These are phyloP conservation scores for Suhomyces wounanorum DNA, from an alignment of 1,139 yeast species.

Conservation along the genomic window DNA sequence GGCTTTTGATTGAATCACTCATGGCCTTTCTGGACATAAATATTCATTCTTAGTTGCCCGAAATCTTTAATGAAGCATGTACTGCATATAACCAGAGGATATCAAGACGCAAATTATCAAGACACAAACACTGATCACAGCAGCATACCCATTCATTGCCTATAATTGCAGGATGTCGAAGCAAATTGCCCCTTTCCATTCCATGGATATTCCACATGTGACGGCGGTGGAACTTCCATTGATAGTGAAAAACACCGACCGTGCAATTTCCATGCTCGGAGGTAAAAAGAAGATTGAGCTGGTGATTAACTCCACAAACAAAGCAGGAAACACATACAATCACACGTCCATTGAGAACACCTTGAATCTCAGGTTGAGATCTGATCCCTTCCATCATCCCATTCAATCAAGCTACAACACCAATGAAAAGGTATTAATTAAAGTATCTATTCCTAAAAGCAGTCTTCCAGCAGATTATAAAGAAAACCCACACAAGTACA, in stretches of 20 bases:
- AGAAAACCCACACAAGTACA: conserved; percentile 42
- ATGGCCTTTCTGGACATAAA: no score
- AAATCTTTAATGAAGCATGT: no score
- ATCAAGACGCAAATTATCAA: not conserved
- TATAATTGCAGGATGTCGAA: conserved; percentile 7
- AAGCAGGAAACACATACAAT: conserved; percentile 12
- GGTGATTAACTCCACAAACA: conserved; percentile 34
- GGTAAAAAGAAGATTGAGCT: conserved; percentile 54
- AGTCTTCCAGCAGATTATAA: conserved; percentile 44
- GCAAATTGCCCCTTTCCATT: conserved; percentile 48
- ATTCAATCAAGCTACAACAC: conserved; percentile 53
- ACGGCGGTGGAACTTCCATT: conserved; percentile 82
- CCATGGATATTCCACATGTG: conserved; percentile 74
- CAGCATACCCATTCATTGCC: not conserved
- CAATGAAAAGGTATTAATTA: conserved; percentile 67
- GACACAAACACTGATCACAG: not conserved
- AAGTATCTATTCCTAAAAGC: conserved; percentile 67
- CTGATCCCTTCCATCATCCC: conserved; percentile 83
- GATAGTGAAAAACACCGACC: conserved; percentile 59
- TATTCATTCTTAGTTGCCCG: no score
- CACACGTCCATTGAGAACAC: conserved; percentile 29
- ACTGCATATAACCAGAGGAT: not conserved
- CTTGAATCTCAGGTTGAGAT: conserved; percentile 65
- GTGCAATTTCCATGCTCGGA: conserved; percentile 77
- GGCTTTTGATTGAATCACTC: no score